A percentile compares a stretch with the other conserved stretches of the same genome.
Evolutionary conservation across 805 yeast genomes (phyloP).

Genomic region (Teunomyces gatunensis): DNA sequence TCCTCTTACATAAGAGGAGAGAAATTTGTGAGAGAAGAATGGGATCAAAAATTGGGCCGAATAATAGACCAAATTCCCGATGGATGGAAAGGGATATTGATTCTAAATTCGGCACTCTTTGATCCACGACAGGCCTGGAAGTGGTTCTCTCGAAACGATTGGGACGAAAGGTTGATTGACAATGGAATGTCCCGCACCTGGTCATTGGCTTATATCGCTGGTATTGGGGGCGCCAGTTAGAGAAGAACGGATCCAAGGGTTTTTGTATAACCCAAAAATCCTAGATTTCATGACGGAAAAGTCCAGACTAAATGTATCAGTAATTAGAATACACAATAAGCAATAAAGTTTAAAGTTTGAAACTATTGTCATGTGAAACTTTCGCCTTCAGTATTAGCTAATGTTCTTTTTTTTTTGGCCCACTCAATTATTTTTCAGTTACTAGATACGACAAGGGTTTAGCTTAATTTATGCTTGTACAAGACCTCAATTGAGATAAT

Average conservation of each 20-base stretch:
- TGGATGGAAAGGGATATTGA: slow-evolving; percentile 74
- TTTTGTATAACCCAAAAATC: too few relatives aligned
- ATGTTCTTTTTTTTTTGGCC: too few relatives aligned
- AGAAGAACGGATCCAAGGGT: not conserved
- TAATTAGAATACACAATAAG: not conserved
- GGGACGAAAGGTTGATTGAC: slow-evolving; percentile 61
- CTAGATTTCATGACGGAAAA: not conserved
- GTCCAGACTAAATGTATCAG: not conserved
- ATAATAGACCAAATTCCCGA: slow-evolving; percentile 51
- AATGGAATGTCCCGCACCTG: slow-evolving; percentile 86
- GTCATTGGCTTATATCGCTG: slow-evolving; percentile 76
- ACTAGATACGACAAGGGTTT: not conserved
- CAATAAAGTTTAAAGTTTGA: not conserved
- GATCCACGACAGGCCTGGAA: slow-evolving; percentile 56
- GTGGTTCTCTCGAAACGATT: slow-evolving; percentile 48
- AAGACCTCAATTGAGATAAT: not conserved
- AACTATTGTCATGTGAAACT: not conserved
- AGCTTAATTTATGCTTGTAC: not conserved
- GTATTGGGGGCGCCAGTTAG: slow-evolving; percentile 29
- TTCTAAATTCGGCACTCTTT: slow-evolving; percentile 69
- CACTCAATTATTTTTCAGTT: not conserved
- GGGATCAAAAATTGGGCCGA: slow-evolving; percentile 48
- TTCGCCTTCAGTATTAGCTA: too few relatives aligned
- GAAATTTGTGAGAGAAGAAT: slow-evolving; percentile 59
- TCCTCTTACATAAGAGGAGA: slow-evolving; percentile 59